Percentiles rank a stretch among this genome's conserved stretches.
These are phyloP conservation scores for Datisca glomerata DNA, from an alignment of 306 rosid genomes.

Conservation along the genomic window DNA sequence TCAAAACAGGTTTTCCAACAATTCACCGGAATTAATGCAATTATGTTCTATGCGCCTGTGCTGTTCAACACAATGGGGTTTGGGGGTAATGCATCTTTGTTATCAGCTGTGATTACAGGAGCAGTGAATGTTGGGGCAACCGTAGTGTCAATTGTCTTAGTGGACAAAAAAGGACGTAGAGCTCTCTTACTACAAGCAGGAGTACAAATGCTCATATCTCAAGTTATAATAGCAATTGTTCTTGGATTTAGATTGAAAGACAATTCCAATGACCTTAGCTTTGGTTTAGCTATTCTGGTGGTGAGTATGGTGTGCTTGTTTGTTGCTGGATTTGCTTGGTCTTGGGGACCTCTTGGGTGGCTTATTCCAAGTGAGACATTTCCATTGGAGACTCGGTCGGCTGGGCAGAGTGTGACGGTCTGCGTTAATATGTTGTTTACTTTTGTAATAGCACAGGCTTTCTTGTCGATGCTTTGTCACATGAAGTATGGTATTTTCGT, in stretches of 20 bases:
- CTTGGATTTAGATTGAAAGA: background rate
- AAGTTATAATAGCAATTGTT: background rate
- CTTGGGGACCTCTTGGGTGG: conserved; percentile 1
- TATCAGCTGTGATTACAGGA: background rate
- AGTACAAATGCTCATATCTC: background rate
- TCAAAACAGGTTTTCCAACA: conserved; percentile 1
- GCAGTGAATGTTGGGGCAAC: background rate
- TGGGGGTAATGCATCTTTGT: background rate
- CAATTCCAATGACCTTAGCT: background rate
- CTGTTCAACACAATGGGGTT: background rate
- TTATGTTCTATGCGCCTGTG: background rate
- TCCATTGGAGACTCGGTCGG: background rate
- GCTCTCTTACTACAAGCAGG: background rate
- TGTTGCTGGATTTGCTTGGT: background rate
- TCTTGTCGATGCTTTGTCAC: background rate
- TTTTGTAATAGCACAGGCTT: background rate
- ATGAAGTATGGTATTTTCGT: background rate
- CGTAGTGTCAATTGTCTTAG: background rate
- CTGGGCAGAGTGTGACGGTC: background rate
- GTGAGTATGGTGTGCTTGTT: background rate
- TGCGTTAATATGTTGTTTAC: background rate
- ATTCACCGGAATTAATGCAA: conserved; percentile 2
- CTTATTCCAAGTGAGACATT: background rate
- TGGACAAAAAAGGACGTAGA: background rate
- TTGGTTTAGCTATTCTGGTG: background rate